phyloP scores from a whole-genome alignment of 108 stramenopile species.

The Pseudonitzschia delicatissima region DNA sequence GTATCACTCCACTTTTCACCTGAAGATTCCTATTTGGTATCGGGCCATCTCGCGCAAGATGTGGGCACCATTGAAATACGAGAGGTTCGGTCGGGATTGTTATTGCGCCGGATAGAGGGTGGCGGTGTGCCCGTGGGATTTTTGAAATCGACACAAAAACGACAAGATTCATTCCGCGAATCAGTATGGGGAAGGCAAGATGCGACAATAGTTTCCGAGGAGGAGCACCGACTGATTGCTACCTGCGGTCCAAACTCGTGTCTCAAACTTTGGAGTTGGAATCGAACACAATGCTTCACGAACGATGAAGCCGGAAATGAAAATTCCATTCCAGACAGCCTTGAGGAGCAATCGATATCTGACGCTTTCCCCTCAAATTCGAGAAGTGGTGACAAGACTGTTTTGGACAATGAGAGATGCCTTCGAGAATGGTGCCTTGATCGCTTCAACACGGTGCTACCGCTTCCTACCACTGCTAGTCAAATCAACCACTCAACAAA shows the following conservation, averaged over 20 bases:
- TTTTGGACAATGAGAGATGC: neutral
- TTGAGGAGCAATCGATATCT: no score
- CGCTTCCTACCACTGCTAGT: neutral
- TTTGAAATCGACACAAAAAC: neutral
- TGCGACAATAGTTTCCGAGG: neutral
- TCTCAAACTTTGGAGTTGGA: constrained; percentile 9
- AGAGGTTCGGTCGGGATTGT: constrained; percentile 2
- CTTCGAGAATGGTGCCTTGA: constrained; percentile 1
- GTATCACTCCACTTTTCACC: constrained; percentile 17
- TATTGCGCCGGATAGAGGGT: neutral
- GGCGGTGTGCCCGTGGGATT: neutral
- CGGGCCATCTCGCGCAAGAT: constrained; percentile 7
- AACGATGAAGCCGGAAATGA: neutral
- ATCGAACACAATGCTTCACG: neutral
- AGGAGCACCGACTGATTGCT: neutral
- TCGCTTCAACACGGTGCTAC: constrained; percentile 2
- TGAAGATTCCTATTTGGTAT: constrained; percentile 10
- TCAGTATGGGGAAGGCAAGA: neutral
- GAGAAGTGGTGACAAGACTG: neutral
- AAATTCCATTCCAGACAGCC: neutral
- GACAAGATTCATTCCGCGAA: no score
- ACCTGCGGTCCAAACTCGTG: neutral
- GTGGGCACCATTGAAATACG: constrained; percentile 16
- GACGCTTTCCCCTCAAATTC: neutral
- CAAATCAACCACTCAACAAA: no score